Base-by-base conservation (phyloP, 306 rosid genomes). In the Medicago lupulina region DNA sequence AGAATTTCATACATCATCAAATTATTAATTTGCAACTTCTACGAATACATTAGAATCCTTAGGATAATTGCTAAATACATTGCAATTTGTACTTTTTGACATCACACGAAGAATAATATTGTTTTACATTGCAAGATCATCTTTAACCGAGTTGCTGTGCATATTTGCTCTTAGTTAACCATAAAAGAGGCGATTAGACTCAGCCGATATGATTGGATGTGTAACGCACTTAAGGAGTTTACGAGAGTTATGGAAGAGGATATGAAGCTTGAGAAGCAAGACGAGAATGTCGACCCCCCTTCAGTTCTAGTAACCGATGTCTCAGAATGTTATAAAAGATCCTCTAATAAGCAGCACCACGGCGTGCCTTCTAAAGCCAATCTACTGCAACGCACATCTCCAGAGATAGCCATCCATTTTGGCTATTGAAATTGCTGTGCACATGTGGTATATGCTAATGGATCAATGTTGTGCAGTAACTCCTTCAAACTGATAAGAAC, bases 151-250 rank as follows among this genome's bases (percentile, higher is more conserved):
- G 5, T 47, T 44, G 39, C 51, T 34, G 38, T 50, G 49, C 73
- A 36, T 77, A 55, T 51, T 54, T 72, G 60, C 18, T 55, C 6
- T 59, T 74, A 93, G 98, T 81, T 93, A 61, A 86, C 67, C 75
- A 78, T 83, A 70, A 71, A 80, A 55, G 91, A 90, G 43, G 96
- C 96, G 41, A 90, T 86, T 69, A 75, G 83, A 63, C 91, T 87
- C 19, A 74, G 92, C 87, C 94, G 96, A 79, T 93, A 93, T 25
- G 92, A 93, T 36, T 90, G 98, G 98, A 93, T 93, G 98, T 80
- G 91, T 7, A 70, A 73, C 62, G 98, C 98, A 1, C 83, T 93
- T 3, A 85, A 90, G 59, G 83, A 41, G 75, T 90, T 93, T 81
- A 17, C 86, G 16, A 82, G 83, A 80, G 91, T 87, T 12, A 85